phyloP scores from a whole-genome alignment of 2,329 filamentous ascomycete genomes.

The Bipolaris gigantea region DNA sequence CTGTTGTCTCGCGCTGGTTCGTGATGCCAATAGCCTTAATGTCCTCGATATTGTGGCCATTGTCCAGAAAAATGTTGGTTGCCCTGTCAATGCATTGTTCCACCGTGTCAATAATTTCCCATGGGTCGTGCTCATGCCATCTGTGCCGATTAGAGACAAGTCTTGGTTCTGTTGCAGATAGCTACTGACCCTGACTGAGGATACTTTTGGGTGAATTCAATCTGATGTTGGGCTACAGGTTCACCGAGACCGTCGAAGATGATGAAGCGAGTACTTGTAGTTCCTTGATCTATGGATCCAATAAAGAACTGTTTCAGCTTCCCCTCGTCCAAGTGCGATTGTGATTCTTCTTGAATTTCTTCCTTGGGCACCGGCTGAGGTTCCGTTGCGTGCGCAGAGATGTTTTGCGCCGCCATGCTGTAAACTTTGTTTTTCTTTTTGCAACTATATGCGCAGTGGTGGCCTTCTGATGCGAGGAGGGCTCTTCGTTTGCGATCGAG shows the following conservation, averaged over 20 bases:
- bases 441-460: not conserved
- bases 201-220: slow-evolving; percentile 84
- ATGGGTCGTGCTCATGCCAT: slow-evolving; percentile 88
- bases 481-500: slow-evolving; percentile 20
- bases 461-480: slow-evolving; percentile 12
- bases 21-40: slow-evolving; percentile 84
- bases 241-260: slow-evolving; percentile 82
- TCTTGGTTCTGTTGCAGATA: not conserved
- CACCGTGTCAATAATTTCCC: slow-evolving; percentile 74
- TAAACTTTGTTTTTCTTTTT: not conserved
- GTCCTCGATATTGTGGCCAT: slow-evolving; percentile 67
- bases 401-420: slow-evolving; percentile 35
- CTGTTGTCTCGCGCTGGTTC: slow-evolving; percentile 85
- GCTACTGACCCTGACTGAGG: slow-evolving; percentile 76
- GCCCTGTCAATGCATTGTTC: slow-evolving; percentile 79
- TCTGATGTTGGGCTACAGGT: slow-evolving; percentile 79
- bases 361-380: slow-evolving; percentile 42
- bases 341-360: slow-evolving; percentile 22
- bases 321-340: slow-evolving; percentile 36
- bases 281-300: slow-evolving; percentile 88
- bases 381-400: slow-evolving; percentile 28
- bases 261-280: slow-evolving; percentile 84
- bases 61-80: slow-evolving; percentile 68
- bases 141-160: slow-evolving; percentile 49
- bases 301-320: slow-evolving; percentile 65